phyloP scores from a whole-genome alignment of 768 basidiomycete genomes.

The Lepiota venenata region DNA sequence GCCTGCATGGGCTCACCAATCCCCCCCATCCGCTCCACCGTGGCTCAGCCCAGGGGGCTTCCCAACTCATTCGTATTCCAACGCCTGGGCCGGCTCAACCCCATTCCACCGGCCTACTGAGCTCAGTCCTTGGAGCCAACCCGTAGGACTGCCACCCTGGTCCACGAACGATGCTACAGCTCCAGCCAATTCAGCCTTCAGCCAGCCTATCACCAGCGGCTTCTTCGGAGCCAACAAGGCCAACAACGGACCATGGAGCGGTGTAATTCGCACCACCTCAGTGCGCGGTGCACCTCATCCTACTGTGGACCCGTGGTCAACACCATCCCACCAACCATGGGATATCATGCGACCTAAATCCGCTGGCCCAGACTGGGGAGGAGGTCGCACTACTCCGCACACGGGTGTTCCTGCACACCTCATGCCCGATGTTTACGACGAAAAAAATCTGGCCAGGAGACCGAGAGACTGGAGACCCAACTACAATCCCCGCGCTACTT shows the following conservation, averaged over 20 bases:
- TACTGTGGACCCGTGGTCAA: not conserved
- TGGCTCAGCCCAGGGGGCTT: not conserved
- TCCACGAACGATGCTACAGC: not conserved
- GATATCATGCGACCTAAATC: slow-evolving; percentile 2
- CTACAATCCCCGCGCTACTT: slow-evolving; percentile 26
- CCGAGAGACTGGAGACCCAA: slow-evolving; percentile 42
- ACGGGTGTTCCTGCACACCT: not conserved
- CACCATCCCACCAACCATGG: not conserved
- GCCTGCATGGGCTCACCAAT: not conserved
- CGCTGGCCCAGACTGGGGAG: not conserved
- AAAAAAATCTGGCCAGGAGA: slow-evolving; percentile 33
- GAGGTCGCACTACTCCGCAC: not conserved
- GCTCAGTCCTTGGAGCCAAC: not conserved
- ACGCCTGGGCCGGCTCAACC: not conserved
- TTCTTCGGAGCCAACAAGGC: slow-evolving; percentile 4
- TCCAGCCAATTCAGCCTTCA: slow-evolving; percentile 1
- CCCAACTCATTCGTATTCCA: not conserved
- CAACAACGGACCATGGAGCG: not conserved
- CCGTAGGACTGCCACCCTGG: not conserved
- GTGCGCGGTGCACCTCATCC: not conserved
- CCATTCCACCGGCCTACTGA: not conserved
- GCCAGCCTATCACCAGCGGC: not conserved
- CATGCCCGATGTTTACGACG: slow-evolving; percentile 19
- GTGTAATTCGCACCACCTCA: slow-evolving; percentile 1
- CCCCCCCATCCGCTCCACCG: not conserved